Conservation (phyloP, 1,284 basidiomycete genomes). For the Trametes pubescens region DNA sequence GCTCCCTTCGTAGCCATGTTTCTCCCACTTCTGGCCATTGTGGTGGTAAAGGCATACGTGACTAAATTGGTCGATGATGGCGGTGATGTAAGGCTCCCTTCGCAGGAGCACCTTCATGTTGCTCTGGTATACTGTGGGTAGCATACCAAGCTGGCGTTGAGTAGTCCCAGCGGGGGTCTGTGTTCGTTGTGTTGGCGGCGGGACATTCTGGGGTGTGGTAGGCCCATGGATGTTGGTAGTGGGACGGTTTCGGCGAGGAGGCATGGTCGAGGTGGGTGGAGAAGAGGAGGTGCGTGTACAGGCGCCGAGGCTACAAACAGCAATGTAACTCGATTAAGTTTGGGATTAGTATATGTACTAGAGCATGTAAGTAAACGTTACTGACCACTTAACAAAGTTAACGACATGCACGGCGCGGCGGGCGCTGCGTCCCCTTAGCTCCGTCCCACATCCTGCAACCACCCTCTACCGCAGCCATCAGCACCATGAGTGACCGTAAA, state of each 20-base stretch:
- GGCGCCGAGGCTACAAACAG: background rate
- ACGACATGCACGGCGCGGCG: background rate
- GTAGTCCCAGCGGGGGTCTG: slow-evolving; percentile 35
- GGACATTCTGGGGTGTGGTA: slow-evolving; percentile 24
- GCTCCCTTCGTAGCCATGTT: slow-evolving; percentile 86
- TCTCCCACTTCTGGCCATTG: slow-evolving; percentile 79
- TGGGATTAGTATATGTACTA: too few species aligned
- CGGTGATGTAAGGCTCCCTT: slow-evolving; percentile 80
- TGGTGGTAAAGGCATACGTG: slow-evolving; percentile 84
- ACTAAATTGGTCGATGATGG: slow-evolving; percentile 86
- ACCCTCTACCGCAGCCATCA: background rate
- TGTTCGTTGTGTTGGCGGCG: slow-evolving; percentile 33
- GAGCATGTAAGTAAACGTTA: background rate
- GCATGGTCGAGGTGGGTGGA: slow-evolving; percentile 32
- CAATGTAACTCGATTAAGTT: background rate
- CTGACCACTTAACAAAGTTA: background rate
- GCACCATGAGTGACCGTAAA: slow-evolving; percentile 48
- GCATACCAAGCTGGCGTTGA: slow-evolving; percentile 37
- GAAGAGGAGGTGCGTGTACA: background rate
- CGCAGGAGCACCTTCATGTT: slow-evolving; percentile 87
- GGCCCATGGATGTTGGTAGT: slow-evolving; percentile 34
- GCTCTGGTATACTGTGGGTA: slow-evolving; percentile 58
- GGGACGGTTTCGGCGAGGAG: slow-evolving; percentile 41
- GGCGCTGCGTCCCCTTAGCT: slow-evolving; percentile 18
- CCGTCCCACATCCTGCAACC: slow-evolving; percentile 8